These are phyloP conservation scores for Arctium lappa DNA, from an alignment of 129 eudicot species.

Conservation along the genomic window DNA sequence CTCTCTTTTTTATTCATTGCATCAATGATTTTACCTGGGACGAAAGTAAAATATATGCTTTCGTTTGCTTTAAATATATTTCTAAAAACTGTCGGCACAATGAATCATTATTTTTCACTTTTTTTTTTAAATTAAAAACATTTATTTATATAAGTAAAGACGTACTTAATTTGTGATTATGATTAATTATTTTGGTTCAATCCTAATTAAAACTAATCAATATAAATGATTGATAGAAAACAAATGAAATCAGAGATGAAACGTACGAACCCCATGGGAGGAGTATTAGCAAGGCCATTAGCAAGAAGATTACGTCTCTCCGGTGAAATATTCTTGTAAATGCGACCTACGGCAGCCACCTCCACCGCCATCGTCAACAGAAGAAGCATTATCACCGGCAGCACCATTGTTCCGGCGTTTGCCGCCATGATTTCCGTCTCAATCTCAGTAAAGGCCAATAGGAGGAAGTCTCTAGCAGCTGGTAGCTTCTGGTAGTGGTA, in stretches of 20 bases:
- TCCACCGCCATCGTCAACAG: background rate
- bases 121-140: too few species aligned
- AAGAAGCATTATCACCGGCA: background rate
- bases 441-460: too few species aligned
- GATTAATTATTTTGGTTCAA: background rate
- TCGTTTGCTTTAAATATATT: too few species aligned
- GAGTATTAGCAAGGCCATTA: slow-evolving; percentile 73
- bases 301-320: slow-evolving; percentile 50
- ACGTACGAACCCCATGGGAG: slow-evolving; percentile 76
- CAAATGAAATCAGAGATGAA: background rate
- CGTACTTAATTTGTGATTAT: background rate
- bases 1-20: too few species aligned
- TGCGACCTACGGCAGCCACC: slow-evolving; percentile 7
- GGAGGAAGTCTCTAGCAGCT: too few species aligned
- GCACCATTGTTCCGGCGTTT: background rate
- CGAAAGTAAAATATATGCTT: too few species aligned
- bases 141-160: too few species aligned
- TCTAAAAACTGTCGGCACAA: too few species aligned
- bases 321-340: background rate
- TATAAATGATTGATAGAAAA: background rate
- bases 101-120: too few species aligned
- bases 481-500: too few species aligned
- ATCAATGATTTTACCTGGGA: too few species aligned
- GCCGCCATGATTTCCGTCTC: background rate
- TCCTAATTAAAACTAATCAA: background rate